These are phyloP conservation scores for Plenodomus biglobosus DNA, from an alignment of 2,329 filamentous ascomycete genomes.

Conservation along the genomic window DNA sequence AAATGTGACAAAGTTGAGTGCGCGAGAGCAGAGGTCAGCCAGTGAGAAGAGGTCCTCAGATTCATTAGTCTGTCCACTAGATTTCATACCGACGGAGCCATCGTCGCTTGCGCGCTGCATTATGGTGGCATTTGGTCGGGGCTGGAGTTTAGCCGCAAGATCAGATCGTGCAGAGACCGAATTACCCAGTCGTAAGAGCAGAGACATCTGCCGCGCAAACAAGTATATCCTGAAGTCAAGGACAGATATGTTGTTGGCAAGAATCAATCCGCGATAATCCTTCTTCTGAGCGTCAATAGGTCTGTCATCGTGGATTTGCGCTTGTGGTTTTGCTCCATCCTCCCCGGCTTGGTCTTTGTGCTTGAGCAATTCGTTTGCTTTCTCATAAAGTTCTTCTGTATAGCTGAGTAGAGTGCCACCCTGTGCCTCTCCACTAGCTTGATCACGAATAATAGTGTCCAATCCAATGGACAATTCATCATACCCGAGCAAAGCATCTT, in stretches of 20 bases:
- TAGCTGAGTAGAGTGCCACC: conserved; percentile 71
- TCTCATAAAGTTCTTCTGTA: conserved; percentile 71
- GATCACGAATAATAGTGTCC: conserved; percentile 78
- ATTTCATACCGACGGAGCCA: conserved; percentile 31
- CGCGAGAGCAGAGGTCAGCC: conserved; percentile 82
- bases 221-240: conserved; percentile 96
- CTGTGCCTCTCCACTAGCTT: conserved; percentile 64
- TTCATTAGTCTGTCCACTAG: conserved; percentile 50
- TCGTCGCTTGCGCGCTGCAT: conserved; percentile 38
- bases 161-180: conserved; percentile 47
- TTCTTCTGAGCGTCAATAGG: conserved; percentile 57
- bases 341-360: conserved; percentile 16
- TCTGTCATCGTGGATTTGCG: conserved; percentile 34
- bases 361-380: conserved; percentile 32
- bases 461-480: conserved; percentile 89
- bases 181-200: conserved; percentile 83
- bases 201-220: conserved; percentile 81
- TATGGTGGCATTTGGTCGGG: conserved; percentile 25
- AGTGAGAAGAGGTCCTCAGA: conserved; percentile 75
- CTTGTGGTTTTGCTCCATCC: conserved; percentile 7
- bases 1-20: conserved; percentile 80
- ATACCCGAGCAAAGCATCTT: conserved; percentile 92
- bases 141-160: conserved; percentile 42
- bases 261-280: conserved; percentile 85
- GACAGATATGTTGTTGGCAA: conserved; percentile 91